Conservation (phyloP, 345 rosid species). For the Eutrema yunnanense region DNA sequence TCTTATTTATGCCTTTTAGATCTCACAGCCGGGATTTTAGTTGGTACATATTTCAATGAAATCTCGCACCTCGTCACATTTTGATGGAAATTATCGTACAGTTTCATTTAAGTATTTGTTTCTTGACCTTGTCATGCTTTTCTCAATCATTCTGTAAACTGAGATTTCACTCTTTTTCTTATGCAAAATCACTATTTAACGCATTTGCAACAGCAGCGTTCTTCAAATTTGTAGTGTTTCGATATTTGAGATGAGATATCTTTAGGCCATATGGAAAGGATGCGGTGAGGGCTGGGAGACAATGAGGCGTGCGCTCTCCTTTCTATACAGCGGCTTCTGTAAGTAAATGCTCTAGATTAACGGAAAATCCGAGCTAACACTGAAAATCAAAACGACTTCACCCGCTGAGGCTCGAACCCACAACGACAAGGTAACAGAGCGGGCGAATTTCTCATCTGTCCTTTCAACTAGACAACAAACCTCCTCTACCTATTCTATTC, state of each 20-base stretch:
- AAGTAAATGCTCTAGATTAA: slow-evolving; percentile 8
- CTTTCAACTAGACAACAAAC: no score
- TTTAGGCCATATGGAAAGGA: slow-evolving; percentile 92
- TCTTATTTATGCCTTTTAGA: no score
- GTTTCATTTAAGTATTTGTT: neutral
- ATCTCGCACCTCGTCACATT: neutral
- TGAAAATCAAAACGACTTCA: no score
- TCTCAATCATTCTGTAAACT: neutral
- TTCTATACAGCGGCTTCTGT: slow-evolving; percentile 96
- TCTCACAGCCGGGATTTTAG: no score
- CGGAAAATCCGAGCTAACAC: no score
- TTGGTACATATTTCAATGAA: slow-evolving; percentile 46
- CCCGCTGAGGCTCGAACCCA: no score
- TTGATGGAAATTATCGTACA: neutral
- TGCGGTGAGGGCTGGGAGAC: slow-evolving; percentile 95
- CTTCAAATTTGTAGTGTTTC: slow-evolving; percentile 99
- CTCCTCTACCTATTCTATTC: no score
- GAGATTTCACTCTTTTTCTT: neutral
- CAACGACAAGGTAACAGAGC: no score
- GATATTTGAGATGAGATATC: slow-evolving; percentile 98
- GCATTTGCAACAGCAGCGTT: slow-evolving; percentile 98
- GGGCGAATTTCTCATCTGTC: no score
- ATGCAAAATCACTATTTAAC: slow-evolving; percentile 87
- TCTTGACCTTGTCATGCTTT: neutral
- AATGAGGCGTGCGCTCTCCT: slow-evolving; percentile 94